Evolutionary conservation across 495 filamentous ascomycete genomes (phyloP), one percentile per base, ranked within the genome.

Genomic region (Lineolata rhizophorae): DNA sequence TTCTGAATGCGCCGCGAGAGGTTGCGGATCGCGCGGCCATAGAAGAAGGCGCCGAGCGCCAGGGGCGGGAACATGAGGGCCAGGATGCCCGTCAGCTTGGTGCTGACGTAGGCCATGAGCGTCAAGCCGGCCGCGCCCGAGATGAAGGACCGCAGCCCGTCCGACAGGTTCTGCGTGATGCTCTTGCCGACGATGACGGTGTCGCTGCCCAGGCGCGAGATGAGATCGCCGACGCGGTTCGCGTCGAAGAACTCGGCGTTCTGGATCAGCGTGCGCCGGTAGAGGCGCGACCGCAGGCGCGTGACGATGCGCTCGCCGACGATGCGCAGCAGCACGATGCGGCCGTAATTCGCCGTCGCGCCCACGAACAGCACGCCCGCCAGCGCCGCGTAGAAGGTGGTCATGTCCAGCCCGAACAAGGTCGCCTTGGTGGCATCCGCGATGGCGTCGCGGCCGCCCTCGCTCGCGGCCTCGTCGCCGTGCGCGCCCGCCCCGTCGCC

Each of bases 221-320:
- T 93, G 42, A 97, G 55, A 48, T 97, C 87, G 40, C 87, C 87
- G 22, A 93, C 82, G 13, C 90, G 65, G 55, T 97, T 97, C 22
- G 87, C 87, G 48, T 97, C 87, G 49, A 95, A 97, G 59, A 97
- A 97, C 47, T 97, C 87, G 35, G 90, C 90, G 51, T 97, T 82
- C 46, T 97, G 87, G 14, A 82, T 57, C 37, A 90, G 87, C 0
- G 87, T 95, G 44, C 75, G 67, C 32, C 79, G 66, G 57, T 87
- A 97, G 14, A 97, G 70, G 50, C 77, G 74, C 6, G 83, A 85
- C 25, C 87, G 70, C 37, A 94, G 62, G 40, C 84, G 65, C 11
- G 87, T 70, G 18, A 97, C 90, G 30, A 95, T 82, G 19, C 90
- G 65, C 51, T 97, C 87, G 32, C 87, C 87, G 24, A 95, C 77